These are phyloP conservation scores for Microbotryomycetes sp. DNA, from an alignment of 1,284 basidiomycete genomes.

Conservation along the genomic window DNA sequence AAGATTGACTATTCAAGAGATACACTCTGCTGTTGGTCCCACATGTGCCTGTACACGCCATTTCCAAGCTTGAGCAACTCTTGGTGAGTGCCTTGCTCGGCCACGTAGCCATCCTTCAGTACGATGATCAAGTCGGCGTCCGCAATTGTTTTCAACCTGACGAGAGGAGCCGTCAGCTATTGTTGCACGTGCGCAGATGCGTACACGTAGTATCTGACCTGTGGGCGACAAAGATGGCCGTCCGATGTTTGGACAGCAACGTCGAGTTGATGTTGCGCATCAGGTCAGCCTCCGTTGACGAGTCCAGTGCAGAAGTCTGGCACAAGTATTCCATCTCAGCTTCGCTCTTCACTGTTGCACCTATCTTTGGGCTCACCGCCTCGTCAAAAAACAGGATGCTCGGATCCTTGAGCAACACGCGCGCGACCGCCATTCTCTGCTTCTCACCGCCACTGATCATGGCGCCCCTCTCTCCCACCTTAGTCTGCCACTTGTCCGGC, in stretches of 20 bases:
- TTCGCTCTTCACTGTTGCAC: background rate
- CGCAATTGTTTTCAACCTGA: constrained; percentile 74
- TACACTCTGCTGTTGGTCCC: constrained; percentile 59
- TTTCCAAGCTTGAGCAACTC: constrained; percentile 58
- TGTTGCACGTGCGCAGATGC: background rate
- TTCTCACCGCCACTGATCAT: constrained; percentile 99
- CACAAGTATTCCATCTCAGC: constrained; percentile 1
- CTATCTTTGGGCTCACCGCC: constrained; percentile 55
- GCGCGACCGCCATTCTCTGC: constrained; percentile 86
- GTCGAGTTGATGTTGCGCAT: constrained; percentile 88
- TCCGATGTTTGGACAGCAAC: constrained; percentile 67
- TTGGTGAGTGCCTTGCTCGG: constrained; percentile 87
- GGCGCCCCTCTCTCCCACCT: constrained; percentile 89
- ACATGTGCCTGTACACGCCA: constrained; percentile 77
- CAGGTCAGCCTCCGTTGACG: constrained; percentile 85
- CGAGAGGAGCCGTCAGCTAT: background rate
- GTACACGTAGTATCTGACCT: constrained; percentile 38
- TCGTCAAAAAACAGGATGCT: constrained; percentile 96
- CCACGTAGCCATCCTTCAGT: constrained; percentile 71
- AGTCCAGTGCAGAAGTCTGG: constrained; percentile 88
- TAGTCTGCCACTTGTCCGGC: constrained; percentile 79
- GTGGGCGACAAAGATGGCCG: constrained; percentile 93
- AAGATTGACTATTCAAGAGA: background rate
- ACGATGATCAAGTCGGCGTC: constrained; percentile 92
- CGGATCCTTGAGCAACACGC: constrained; percentile 87